These are phyloP conservation scores for Wilhelminamyces savonicus DNA, from an alignment of 805 yeast species.

Conservation along the genomic window DNA sequence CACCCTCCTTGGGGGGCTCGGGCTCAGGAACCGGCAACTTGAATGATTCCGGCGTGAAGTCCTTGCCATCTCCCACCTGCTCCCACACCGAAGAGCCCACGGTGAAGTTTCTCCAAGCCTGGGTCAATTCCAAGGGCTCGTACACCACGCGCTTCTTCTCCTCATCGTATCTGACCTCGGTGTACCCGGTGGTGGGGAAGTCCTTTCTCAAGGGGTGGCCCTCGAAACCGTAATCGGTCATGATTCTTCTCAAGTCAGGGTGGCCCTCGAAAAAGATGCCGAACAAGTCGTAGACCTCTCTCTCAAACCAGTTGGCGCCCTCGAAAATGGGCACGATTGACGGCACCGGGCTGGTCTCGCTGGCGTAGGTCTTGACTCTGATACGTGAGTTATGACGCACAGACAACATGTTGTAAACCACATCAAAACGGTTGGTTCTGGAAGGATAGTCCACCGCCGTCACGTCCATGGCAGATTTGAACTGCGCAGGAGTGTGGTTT, in stretches of 20 bases:
- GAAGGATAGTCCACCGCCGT: slow-evolving; percentile 87
- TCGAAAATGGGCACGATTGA: slow-evolving; percentile 63
- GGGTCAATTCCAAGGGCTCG: slow-evolving; percentile 86
- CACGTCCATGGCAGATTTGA: slow-evolving; percentile 70
- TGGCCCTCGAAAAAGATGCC: slow-evolving; percentile 86
- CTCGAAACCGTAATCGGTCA: slow-evolving; percentile 89
- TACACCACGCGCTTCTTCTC: slow-evolving; percentile 86
- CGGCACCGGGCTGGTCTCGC: slow-evolving; percentile 78
- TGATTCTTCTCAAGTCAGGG: slow-evolving; percentile 82
- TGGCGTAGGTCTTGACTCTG: slow-evolving; percentile 83
- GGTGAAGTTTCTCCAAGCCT: slow-evolving; percentile 85
- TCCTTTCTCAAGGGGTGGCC: slow-evolving; percentile 90
- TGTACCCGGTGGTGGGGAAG: slow-evolving; percentile 89
- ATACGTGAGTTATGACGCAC: slow-evolving; percentile 82
- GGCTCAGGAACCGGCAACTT: slow-evolving; percentile 79
- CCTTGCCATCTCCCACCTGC: slow-evolving; percentile 83
- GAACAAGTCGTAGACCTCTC: slow-evolving; percentile 83
- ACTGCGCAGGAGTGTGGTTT: slow-evolving; percentile 77
- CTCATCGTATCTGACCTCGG: slow-evolving; percentile 85
- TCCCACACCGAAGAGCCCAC: slow-evolving; percentile 91
- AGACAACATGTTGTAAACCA: slow-evolving; percentile 75
- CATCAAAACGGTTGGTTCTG: slow-evolving; percentile 79
- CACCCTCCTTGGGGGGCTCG: slow-evolving; percentile 44
- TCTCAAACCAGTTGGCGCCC: slow-evolving; percentile 88
- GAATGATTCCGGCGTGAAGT: slow-evolving; percentile 74